phyloP scores from a whole-genome alignment of 2,329 filamentous ascomycete genomes.

The Teratosphaeriaceae sp. region DNA sequence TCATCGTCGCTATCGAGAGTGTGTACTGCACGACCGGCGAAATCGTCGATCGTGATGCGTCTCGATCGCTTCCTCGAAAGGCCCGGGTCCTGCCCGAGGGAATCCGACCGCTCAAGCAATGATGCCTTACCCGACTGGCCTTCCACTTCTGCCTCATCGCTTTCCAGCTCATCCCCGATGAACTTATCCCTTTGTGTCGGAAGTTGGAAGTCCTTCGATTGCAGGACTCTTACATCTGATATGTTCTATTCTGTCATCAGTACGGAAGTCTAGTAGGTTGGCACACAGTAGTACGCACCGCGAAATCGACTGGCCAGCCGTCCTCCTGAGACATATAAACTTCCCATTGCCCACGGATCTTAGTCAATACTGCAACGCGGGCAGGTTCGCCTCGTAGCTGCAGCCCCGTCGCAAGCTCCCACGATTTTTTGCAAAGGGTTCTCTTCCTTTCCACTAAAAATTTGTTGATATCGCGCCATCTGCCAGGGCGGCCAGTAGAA shows the following conservation, averaged over 20 bases:
- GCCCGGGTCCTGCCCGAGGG: too few relatives aligned
- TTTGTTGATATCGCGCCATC: background rate
- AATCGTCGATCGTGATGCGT: too few relatives aligned
- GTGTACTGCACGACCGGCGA: too few relatives aligned
- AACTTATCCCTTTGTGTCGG: background rate
- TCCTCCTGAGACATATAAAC: background rate
- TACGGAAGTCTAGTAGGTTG: background rate
- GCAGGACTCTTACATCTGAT: background rate
- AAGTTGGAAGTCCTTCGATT: background rate
- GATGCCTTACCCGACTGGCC: background rate
- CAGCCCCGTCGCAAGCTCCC: background rate
- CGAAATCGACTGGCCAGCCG: background rate
- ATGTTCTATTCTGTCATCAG: too few relatives aligned
- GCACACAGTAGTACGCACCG: background rate
- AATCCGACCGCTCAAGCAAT: too few relatives aligned
- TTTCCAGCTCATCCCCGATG: too few relatives aligned
- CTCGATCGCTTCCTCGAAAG: too few relatives aligned
- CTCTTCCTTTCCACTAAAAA: background rate
- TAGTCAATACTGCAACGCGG: background rate
- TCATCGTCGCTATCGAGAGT: too few relatives aligned
- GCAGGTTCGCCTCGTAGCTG: too few relatives aligned
- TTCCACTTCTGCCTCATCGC: too few relatives aligned
- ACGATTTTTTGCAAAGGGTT: background rate
- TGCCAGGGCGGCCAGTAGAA: too few relatives aligned
- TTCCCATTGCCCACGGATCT: background rate